phyloP scores from a whole-genome alignment of 2,329 filamentous ascomycete species.

The Dothideomycetidae sp. region DNA sequence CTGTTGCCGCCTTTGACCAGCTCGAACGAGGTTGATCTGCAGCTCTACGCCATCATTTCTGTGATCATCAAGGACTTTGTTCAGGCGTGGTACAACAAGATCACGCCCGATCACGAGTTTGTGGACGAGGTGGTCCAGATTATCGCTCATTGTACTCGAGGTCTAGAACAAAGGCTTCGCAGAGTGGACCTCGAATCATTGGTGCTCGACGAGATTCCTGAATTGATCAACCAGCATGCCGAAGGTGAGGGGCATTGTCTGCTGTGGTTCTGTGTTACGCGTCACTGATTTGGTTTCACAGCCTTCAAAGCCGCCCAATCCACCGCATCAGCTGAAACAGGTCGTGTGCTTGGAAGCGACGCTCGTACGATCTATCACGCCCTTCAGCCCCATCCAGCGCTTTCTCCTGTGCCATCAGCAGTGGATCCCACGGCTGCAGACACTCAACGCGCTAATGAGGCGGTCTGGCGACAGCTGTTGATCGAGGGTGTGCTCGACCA shows the following conservation, averaged over 20 bases:
- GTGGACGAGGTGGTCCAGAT: conserved; percentile 78
- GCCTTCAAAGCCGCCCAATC: conserved; percentile 58
- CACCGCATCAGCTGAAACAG: background rate
- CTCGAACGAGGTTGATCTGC: conserved; percentile 82
- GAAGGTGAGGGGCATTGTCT: conserved; percentile 41
- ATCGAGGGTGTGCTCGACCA: conserved; percentile 68
- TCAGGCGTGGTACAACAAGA: conserved; percentile 81
- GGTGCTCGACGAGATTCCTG: conserved; percentile 75
- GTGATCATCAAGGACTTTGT: conserved; percentile 84
- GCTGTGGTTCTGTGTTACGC: no score
- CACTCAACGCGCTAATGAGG: conserved; percentile 60
- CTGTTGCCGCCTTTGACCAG: conserved; percentile 83
- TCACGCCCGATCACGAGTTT: conserved; percentile 81
- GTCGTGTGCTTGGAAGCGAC: conserved; percentile 37
- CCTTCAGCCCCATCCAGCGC: conserved; percentile 62
- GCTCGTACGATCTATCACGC: conserved; percentile 66
- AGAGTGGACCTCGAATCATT: conserved; percentile 71
- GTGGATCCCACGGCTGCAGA: conserved; percentile 29
- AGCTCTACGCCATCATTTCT: conserved; percentile 84
- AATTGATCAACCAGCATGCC: conserved; percentile 66
- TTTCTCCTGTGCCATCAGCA: conserved; percentile 60
- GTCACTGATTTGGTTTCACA: no score
- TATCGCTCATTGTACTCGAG: conserved; percentile 81
- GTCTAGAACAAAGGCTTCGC: conserved; percentile 71
- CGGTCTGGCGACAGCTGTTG: conserved; percentile 74